phyloP scores from a whole-genome alignment of 1,139 yeast genomes.

The Pichia sp. region DNA sequence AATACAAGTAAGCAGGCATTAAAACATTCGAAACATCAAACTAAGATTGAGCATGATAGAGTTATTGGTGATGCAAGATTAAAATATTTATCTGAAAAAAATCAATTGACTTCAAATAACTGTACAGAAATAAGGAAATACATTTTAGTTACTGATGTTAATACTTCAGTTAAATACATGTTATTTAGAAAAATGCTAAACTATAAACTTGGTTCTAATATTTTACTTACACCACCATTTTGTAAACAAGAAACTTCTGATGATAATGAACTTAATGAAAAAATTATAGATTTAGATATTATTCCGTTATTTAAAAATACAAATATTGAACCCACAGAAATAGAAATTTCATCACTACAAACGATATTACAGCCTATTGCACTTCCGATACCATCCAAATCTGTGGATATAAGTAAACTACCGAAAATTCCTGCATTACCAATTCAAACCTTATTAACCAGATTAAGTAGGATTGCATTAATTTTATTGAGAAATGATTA shows the following conservation, averaged over 20 bases:
- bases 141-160: conserved; percentile 21
- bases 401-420: conserved; percentile 6
- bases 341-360: conserved; percentile 4
- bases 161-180: background rate
- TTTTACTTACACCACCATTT: conserved; percentile 9
- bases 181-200: conserved; percentile 9
- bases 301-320: background rate
- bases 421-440: conserved; percentile 12
- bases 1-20: conserved; percentile 34
- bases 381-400: conserved; percentile 5
- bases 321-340: background rate
- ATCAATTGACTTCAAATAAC: conserved; percentile 32
- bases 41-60: conserved; percentile 29
- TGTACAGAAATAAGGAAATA: conserved; percentile 35
- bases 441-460: conserved; percentile 5
- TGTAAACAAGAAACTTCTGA: background rate
- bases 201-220: conserved; percentile 7
- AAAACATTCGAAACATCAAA: conserved; percentile 23
- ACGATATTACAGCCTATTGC: conserved; percentile 13
- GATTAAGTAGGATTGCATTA: conserved; percentile 6
- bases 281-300: conserved; percentile 2
- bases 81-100: conserved; percentile 28
- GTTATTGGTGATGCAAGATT: conserved; percentile 33
- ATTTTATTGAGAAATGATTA: conserved; percentile 4
- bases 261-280: background rate